Evolutionary conservation across 1,284 basidiomycete species (phyloP), one percentile per base, ranked within the genome.

Genomic region (Microbotryum saponariae): DNA sequence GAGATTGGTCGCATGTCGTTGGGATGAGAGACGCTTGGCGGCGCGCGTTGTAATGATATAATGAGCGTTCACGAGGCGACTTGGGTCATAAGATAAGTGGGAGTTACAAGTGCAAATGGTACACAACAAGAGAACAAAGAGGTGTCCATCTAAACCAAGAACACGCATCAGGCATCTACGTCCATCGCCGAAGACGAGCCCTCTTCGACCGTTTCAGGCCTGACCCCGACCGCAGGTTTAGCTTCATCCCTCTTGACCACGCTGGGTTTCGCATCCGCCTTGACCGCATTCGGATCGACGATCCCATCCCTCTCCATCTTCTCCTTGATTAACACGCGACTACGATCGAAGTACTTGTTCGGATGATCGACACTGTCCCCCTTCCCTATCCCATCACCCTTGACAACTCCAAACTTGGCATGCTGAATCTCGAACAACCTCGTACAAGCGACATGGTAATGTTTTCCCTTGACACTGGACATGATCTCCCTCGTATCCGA

Each of bases 401-500:
- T 92, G 77, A 84, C 86, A 61, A 96, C 83, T 8, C 86, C 87
- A 64, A 78, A 78, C 50, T 77, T 71, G 20, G 79, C 78, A 75
- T 98, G 94, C 23, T 92, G 96, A 52, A 97, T 82, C 79, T 98
- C 96, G 76, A 93, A 98, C 44, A 98, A 88, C 20, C 93, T 82
- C 21, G 96, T 98, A 77, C 96, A 99, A 5, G 93, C 96, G 53
- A 98, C 86, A 74, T 99, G 94, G 75, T 87, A 97, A 74, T 96
- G 91, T 3, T 82, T 79, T 18, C 79, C 80, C 75, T 92, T 92
- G 61, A 96, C 90, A 14, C 82, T 83, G 53, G 81, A 80, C 78
- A 91, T 81, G 67, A 98, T 86, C 73, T 98, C 96, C n/a, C 85
- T 83, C 68, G 93, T 78, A 72, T 97, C 90, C 78, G 59, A 87